phyloP scores from a whole-genome alignment of 2,329 filamentous ascomycete genomes.

The Elsinoe necatrix region DNA sequence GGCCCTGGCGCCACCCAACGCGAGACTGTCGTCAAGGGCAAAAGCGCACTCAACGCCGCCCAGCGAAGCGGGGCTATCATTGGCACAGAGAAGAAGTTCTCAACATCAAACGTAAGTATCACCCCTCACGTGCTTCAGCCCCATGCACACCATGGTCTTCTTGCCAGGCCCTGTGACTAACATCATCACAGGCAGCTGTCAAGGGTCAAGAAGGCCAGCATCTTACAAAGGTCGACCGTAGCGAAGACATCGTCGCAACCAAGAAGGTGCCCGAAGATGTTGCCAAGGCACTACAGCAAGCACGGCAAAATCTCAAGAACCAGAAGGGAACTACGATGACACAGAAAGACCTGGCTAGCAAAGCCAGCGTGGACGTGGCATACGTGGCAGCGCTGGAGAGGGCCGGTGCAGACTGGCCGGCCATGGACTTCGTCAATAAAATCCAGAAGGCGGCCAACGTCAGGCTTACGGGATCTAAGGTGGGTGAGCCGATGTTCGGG shows the following conservation, averaged over 20 bases:
- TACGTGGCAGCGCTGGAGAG: slow-evolving; percentile 81
- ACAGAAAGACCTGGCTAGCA: slow-evolving; percentile 77
- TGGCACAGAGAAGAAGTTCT: slow-evolving; percentile 85
- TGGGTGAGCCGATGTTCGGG: slow-evolving; percentile 72
- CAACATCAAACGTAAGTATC: slow-evolving; percentile 66
- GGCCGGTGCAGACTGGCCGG: slow-evolving; percentile 66
- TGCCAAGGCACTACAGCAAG: slow-evolving; percentile 71
- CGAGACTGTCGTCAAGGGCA: slow-evolving; percentile 84
- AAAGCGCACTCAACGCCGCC: slow-evolving; percentile 78
- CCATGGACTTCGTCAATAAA: slow-evolving; percentile 80
- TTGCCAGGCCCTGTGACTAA: not conserved
- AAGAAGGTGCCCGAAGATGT: slow-evolving; percentile 79
- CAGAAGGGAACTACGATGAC: slow-evolving; percentile 68
- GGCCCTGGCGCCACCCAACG: slow-evolving; percentile 58
- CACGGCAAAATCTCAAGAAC: slow-evolving; percentile 72
- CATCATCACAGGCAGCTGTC: slow-evolving; percentile 23
- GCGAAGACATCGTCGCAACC: slow-evolving; percentile 94
- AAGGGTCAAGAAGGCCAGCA: slow-evolving; percentile 69
- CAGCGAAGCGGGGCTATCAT: slow-evolving; percentile 68
- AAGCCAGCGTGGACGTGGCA: slow-evolving; percentile 77
- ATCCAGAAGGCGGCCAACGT: slow-evolving; percentile 53
- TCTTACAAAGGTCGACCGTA: slow-evolving; percentile 94
- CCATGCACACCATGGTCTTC: slow-evolving; percentile 30
- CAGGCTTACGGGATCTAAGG: slow-evolving; percentile 37
- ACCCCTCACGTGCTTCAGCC: not conserved